These are phyloP conservation scores for Tephrocybe sp. DNA, from an alignment of 768 basidiomycete genomes.

Conservation along the genomic window DNA sequence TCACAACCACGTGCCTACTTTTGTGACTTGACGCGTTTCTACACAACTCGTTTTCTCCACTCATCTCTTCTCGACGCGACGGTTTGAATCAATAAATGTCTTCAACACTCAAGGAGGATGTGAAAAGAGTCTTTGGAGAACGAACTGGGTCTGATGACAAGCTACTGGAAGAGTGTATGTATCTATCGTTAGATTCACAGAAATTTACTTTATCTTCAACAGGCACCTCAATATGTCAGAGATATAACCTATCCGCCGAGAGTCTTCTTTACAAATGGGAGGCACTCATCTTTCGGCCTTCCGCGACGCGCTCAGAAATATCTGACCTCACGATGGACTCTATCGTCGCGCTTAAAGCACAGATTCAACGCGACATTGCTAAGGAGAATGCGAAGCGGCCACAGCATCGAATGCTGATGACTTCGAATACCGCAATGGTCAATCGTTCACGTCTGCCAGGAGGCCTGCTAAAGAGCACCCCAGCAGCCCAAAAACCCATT, in stretches of 20 bases:
- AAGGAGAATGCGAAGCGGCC: conserved; percentile 30
- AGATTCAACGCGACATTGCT: conserved; percentile 45
- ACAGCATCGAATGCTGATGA: conserved; percentile 24
- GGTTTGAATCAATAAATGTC: conserved; percentile 14
- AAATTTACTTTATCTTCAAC: conserved; percentile 4
- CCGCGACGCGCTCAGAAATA: conserved; percentile 33
- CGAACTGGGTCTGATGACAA: conserved; percentile 35
- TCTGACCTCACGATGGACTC: conserved; percentile 47
- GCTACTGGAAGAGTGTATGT: conserved; percentile 51
- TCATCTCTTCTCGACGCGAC: not conserved
- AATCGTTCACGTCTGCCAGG: conserved; percentile 33
- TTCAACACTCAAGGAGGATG: conserved; percentile 19
- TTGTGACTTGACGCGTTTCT: conserved; percentile 11
- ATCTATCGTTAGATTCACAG: not conserved
- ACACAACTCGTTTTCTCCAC: not conserved
- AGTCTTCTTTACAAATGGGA: conserved; percentile 69
- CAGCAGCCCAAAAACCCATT: conserved; percentile 9
- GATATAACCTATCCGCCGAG: conserved; percentile 52
- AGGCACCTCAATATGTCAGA: conserved; percentile 67
- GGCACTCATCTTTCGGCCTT: conserved; percentile 41
- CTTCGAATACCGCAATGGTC: conserved; percentile 27
- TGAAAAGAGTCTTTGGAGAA: conserved; percentile 24
- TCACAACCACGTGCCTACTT: conserved; percentile 6
- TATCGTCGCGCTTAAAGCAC: conserved; percentile 41
- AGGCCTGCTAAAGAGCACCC: conserved; percentile 21